Conservation (phyloP, 1,284 basidiomycete species). For the Pseudozyma hubeiensis region DNA sequence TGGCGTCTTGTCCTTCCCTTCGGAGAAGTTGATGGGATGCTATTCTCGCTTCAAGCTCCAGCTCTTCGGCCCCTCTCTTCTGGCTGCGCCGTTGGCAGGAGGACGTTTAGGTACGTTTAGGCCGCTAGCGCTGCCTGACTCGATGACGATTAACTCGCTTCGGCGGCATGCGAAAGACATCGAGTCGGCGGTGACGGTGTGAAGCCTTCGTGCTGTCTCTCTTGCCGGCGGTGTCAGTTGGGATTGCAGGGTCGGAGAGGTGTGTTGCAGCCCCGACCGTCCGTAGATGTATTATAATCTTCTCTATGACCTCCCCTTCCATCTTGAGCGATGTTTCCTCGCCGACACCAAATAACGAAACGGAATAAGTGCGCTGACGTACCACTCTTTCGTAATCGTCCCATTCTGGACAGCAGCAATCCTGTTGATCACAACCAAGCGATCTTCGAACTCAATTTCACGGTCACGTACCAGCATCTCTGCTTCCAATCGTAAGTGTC, state of each 20-base stretch:
- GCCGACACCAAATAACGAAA: not conserved
- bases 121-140: slow-evolving; percentile 27
- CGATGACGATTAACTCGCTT: slow-evolving; percentile 48
- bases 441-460: too few relatives aligned
- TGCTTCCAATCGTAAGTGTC: slow-evolving; percentile 25
- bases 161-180: slow-evolving; percentile 52
- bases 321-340: slow-evolving; percentile 7
- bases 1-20: slow-evolving; percentile 4
- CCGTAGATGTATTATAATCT: slow-evolving; percentile 54
- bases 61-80: slow-evolving; percentile 19
- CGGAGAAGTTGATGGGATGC: slow-evolving; percentile 6
- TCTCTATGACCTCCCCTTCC: slow-evolving; percentile 50
- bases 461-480: not conserved
- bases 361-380: slow-evolving; percentile 7
- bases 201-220: slow-evolving; percentile 46
- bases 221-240: slow-evolving; percentile 5
- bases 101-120: slow-evolving; percentile 40
- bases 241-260: slow-evolving; percentile 16
- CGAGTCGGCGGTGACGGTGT: slow-evolving; percentile 24
- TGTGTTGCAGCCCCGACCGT: slow-evolving; percentile 47
- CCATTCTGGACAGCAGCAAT: too few relatives aligned
- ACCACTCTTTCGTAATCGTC: too few relatives aligned
- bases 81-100: slow-evolving; percentile 13
- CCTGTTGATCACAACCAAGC: too few relatives aligned
- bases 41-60: slow-evolving; percentile 25